Percentiles rank a stretch among this genome's conserved stretches.
Conservation (phyloP, 768 basidiomycete species). For the Pleurotus eryngii region DNA sequence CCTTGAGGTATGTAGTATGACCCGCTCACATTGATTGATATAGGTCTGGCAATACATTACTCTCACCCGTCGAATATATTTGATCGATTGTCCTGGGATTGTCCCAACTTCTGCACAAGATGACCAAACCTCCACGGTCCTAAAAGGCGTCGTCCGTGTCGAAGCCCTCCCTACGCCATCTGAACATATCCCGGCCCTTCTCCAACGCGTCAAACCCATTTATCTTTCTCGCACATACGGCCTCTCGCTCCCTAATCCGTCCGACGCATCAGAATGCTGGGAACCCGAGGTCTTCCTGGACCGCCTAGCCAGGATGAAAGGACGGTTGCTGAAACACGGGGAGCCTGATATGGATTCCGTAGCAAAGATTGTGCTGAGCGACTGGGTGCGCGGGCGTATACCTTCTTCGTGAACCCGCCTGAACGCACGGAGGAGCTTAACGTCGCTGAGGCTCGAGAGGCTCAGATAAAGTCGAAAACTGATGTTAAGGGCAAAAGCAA, state of each 20-base stretch:
- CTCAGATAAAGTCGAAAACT: constrained; percentile 36
- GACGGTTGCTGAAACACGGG: constrained; percentile 88
- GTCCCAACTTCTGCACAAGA: constrained; percentile 93
- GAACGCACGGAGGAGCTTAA: constrained; percentile 74
- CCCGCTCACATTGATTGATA: too few relatives aligned
- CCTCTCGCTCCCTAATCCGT: constrained; percentile 58
- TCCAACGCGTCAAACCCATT: constrained; percentile 88
- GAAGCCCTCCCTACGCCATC: constrained; percentile 92
- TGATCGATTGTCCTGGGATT: constrained; percentile 98
- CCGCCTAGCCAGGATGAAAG: constrained; percentile 85
- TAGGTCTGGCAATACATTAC: constrained; percentile 99
- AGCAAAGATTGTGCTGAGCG: constrained; percentile 91
- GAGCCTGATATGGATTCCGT: constrained; percentile 92
- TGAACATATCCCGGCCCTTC: constrained; percentile 85
- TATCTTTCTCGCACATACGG: constrained; percentile 88
- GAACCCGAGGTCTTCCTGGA: constrained; percentile 78
- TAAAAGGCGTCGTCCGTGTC: constrained; percentile 96
- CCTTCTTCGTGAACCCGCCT: constrained; percentile 92
- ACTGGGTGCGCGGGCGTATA: constrained; percentile 97
- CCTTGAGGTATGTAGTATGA: too few relatives aligned
- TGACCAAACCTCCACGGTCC: constrained; percentile 84
- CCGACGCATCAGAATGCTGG: constrained; percentile 54
- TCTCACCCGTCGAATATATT: constrained; percentile 91
- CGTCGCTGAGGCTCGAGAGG: constrained; percentile 54
- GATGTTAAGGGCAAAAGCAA: constrained; percentile 55